These are phyloP conservation scores for Pythium guiyangense DNA, from an alignment of 352 stramenopile species.

Conservation along the genomic window DNA sequence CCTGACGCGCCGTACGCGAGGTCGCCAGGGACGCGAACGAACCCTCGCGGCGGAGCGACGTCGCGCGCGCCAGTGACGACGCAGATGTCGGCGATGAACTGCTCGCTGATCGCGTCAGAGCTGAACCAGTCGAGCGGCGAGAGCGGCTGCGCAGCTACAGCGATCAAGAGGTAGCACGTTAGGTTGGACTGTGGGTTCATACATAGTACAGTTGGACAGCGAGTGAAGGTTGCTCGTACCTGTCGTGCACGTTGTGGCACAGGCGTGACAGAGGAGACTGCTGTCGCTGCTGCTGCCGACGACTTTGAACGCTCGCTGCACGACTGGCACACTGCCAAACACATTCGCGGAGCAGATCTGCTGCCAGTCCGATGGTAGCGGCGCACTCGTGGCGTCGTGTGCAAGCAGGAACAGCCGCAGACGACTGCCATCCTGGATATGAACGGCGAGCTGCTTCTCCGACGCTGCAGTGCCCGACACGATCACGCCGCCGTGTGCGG, in stretches of 20 bases:
- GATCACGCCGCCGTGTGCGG: conserved; percentile 34
- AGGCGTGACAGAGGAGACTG: conserved; percentile 54
- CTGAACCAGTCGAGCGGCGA: conserved; percentile 41
- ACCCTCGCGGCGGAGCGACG: conserved; percentile 42
- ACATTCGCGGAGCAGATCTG: conserved; percentile 58
- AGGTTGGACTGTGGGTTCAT: not conserved
- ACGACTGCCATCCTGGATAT: conserved; percentile 9
- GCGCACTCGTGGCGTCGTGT: conserved; percentile 1
- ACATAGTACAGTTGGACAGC: too few relatives aligned
- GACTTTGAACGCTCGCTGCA: conserved; percentile 52
- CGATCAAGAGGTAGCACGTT: not conserved
- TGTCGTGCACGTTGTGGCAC: conserved; percentile 58
- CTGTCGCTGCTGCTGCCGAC: conserved; percentile 3
- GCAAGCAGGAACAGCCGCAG: conserved; percentile 40
- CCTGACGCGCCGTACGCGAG: conserved; percentile 62
- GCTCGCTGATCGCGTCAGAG: conserved; percentile 19
- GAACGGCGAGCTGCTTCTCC: not conserved
- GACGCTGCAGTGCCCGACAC: conserved; percentile 5
- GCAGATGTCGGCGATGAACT: conserved; percentile 62
- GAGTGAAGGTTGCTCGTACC: conserved; percentile 18
- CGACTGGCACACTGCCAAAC: conserved; percentile 40
- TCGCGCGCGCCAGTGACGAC: conserved; percentile 57
- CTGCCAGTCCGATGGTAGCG: conserved; percentile 36
- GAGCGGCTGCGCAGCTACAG: conserved; percentile 33
- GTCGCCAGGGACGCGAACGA: conserved; percentile 43